A percentile compares a stretch with the other conserved stretches of the same genome.
These are phyloP conservation scores for Parietichytrium sp. DNA, from an alignment of 108 stramenopile genomes.

Conservation along the genomic window DNA sequence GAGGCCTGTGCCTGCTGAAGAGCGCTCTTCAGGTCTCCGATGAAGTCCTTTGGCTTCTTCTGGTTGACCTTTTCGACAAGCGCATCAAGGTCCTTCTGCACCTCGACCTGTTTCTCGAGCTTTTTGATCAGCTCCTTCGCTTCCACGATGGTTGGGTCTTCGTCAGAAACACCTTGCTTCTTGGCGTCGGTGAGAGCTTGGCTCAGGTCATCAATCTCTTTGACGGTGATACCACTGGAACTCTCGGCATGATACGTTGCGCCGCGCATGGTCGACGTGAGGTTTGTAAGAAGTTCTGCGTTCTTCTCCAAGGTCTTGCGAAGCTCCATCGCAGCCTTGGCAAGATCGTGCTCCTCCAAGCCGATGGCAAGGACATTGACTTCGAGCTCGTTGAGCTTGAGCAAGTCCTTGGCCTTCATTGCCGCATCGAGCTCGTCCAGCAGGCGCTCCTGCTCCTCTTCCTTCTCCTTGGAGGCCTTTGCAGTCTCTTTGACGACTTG, in stretches of 20 bases:
- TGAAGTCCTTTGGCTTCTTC: conserved; percentile 48
- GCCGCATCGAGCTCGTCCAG: conserved; percentile 26
- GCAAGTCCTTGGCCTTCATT: conserved; percentile 1
- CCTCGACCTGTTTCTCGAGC: conserved; percentile 16
- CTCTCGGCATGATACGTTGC: neutral
- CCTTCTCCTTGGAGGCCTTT: neutral
- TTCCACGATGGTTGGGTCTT: neutral
- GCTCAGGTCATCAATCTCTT: neutral
- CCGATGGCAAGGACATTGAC: conserved; percentile 28
- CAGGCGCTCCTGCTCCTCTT: neutral
- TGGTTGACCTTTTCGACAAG: conserved; percentile 46
- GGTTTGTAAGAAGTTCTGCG: neutral
- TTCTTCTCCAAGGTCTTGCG: neutral
- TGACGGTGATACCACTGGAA: neutral
- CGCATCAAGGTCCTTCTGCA: conserved; percentile 25
- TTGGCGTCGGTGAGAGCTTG: neutral
- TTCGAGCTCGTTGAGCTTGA: neutral
- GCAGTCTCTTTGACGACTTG: conserved; percentile 31
- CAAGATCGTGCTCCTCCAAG: conserved; percentile 23
- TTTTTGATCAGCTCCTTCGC: neutral
- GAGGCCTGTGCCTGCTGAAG: conserved; percentile 58
- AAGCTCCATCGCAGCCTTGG: neutral
- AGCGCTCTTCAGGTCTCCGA: conserved; percentile 49
- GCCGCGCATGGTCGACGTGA: neutral
- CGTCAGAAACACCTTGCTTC: neutral